phyloP scores from a whole-genome alignment of 2,329 filamentous ascomycete species.

The Aspergillus caelatus region DNA sequence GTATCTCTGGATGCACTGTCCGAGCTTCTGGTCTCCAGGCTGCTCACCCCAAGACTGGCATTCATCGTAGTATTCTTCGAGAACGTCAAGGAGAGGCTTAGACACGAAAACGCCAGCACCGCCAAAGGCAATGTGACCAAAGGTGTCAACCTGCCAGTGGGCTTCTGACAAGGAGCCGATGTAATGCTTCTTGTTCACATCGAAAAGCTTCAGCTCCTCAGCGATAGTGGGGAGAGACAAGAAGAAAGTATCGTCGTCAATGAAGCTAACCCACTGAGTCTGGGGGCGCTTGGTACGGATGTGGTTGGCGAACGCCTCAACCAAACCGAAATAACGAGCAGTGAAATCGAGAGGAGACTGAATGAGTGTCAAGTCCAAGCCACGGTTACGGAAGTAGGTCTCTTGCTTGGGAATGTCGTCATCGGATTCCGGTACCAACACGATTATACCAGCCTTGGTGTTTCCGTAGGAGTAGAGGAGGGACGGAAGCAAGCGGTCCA shows the following conservation, averaged over 20 bases:
- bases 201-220: slow-evolving; percentile 42
- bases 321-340: slow-evolving; percentile 47
- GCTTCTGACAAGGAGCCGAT: slow-evolving; percentile 48
- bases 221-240: slow-evolving; percentile 42
- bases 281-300: slow-evolving; percentile 43
- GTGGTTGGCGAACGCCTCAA: slow-evolving; percentile 42
- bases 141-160: slow-evolving; percentile 47
- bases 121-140: slow-evolving; percentile 48
- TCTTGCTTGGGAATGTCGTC: slow-evolving; percentile 43
- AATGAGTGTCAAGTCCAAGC: slow-evolving; percentile 43
- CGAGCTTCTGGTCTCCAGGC: slow-evolving; percentile 48
- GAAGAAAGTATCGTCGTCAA: slow-evolving; percentile 50
- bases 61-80: slow-evolving; percentile 43
- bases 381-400: slow-evolving; percentile 45
- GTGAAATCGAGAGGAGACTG: slow-evolving; percentile 46
- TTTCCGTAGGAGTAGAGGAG: slow-evolving; percentile 47
- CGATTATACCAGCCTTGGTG: slow-evolving; percentile 44
- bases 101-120: slow-evolving; percentile 50
- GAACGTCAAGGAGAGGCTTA: slow-evolving; percentile 40
- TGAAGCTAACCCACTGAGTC: slow-evolving; percentile 46
- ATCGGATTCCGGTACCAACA: slow-evolving; percentile 45
- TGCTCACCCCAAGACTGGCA: slow-evolving; percentile 48
- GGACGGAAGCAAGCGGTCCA: slow-evolving; percentile 43
- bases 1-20: slow-evolving; percentile 46
- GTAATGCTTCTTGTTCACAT: slow-evolving; percentile 45